Evolutionary conservation across 225 moss, liverwort and hornwort genomes (phyloP).

Genomic region (Pseudoscleropodium purum): DNA sequence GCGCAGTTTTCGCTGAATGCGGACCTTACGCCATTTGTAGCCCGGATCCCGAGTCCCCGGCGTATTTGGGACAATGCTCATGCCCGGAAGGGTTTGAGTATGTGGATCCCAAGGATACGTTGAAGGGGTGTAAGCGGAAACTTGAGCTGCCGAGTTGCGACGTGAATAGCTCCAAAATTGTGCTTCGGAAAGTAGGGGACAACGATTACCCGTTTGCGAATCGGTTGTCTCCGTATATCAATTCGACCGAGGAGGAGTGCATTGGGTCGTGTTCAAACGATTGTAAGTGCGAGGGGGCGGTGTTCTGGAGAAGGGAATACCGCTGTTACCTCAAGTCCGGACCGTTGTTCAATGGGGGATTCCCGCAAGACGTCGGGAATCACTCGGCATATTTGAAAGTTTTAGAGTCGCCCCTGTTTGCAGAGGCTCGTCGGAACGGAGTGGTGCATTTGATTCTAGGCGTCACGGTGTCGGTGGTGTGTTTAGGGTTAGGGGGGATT

Average conservation of each 20-base stretch:
- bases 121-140: conserved; percentile 5
- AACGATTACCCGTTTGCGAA: conserved; percentile 24
- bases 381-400: conserved; percentile 22
- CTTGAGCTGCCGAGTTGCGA: background rate
- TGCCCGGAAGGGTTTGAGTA: conserved; percentile 2
- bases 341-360: conserved; percentile 30
- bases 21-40: conserved; percentile 23
- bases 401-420: background rate
- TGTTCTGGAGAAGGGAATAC: background rate
- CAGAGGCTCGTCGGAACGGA: no score
- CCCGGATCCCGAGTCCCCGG: background rate
- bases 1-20: conserved; percentile 1
- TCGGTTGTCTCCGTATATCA: background rate
- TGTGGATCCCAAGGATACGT: background rate
- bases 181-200: background rate
- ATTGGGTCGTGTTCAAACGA: background rate
- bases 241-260: background rate
- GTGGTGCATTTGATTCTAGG: background rate
- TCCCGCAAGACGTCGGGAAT: conserved; percentile 17
- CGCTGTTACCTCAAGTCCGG: conserved; percentile 14
- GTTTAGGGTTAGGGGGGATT: background rate
- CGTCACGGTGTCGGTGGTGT: background rate
- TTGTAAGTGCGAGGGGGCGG: conserved; percentile 18
- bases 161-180: background rate
- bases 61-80: background rate